Base-by-base conservation (phyloP, 2,329 filamentous ascomycete genomes). In the Clonostachys byssicola region DNA sequence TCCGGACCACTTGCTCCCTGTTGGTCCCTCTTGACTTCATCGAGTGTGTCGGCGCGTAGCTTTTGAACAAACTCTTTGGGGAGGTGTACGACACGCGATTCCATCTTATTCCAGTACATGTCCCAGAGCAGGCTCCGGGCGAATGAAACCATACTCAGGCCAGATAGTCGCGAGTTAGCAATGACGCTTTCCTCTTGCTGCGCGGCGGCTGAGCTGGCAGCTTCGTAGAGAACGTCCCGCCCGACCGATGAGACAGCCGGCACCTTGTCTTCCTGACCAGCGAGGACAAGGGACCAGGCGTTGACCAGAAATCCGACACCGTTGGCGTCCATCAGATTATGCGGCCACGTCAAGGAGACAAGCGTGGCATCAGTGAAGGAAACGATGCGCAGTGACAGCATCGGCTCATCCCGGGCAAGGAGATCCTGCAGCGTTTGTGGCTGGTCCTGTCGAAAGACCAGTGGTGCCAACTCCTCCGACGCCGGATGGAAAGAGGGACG, bases 301-400 rank as follows among this genome's bases (percentile, higher is more conserved):
- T 64, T 52, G 4, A 79, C 51, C 6, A 81, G 57, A 1, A 60
- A 65, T 4, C 58, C 53, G 20, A 63, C 62, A 5, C 72, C 75
- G 52, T 74, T 63, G 5, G 63, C 71, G 50, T 79, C 76, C 48
- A 70, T 67, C 7, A 77, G 55, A 0, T 67, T 70, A 54, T 81
- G 78, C 3, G 71, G 67, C 59, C 66, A 76, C 2, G 60, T 60
- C 1, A 80, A 50, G 0, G 65, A 63, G 2, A 80, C 60, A 0
- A 80, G 55, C 0, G 77, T 80, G 0, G 72, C 70, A 47, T 81
- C 70, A 4, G 52, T 55, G 54, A 80, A 80, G 0, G 67, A 66
- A 5, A 70, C 66, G 40, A 80, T 60, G 49, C 75, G 72, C 5
- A 80, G 58, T 5, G 66, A 65, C 5, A 80, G 55, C 52, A 73